Percentiles rank a stretch among this genome's conserved stretches.
These are phyloP conservation scores for Scleromitrula shiraiana DNA, from an alignment of 2,329 filamentous ascomycete genomes.

Conservation along the genomic window DNA sequence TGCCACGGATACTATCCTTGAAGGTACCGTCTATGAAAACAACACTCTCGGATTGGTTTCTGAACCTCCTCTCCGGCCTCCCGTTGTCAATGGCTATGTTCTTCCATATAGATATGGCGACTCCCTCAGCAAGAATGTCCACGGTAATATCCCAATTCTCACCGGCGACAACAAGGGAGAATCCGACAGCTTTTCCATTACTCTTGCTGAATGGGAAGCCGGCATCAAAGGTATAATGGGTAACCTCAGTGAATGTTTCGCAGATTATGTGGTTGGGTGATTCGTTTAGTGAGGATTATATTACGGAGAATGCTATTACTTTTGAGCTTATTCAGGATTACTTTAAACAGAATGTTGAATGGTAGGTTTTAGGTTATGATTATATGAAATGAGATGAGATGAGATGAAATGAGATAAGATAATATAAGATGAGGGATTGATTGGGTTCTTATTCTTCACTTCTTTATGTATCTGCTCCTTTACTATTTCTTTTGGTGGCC, in stretches of 20 bases:
- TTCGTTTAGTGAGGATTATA: background rate
- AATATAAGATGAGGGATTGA: too few relatives aligned
- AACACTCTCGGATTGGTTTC: conserved; percentile 8
- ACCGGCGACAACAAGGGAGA: conserved; percentile 29
- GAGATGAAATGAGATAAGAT: too few relatives aligned
- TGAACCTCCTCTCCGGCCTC: conserved; percentile 25
- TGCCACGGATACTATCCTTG: conserved; percentile 20
- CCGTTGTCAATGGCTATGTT: conserved; percentile 28
- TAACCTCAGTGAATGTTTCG: conserved; percentile 3
- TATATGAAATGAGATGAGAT: too few relatives aligned
- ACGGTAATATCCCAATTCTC: conserved; percentile 25
- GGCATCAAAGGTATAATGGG: background rate
- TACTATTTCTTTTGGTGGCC: too few relatives aligned
- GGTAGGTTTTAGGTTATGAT: background rate
- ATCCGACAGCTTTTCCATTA: conserved; percentile 9
- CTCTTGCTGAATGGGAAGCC: conserved; percentile 4
- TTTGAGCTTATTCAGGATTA: background rate
- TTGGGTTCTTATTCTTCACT: too few relatives aligned
- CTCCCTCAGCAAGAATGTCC: conserved; percentile 14
- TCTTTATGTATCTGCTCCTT: too few relatives aligned
- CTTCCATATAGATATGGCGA: conserved; percentile 21
- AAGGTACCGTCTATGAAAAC: conserved; percentile 23
- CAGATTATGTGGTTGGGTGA: background rate
- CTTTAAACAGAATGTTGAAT: background rate
- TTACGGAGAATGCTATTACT: background rate